Percentiles rank a stretch among this genome's conserved stretches.
These are phyloP conservation scores for Fusarium sp. DNA, from an alignment of 2,329 filamentous ascomycete genomes.

Conservation along the genomic window DNA sequence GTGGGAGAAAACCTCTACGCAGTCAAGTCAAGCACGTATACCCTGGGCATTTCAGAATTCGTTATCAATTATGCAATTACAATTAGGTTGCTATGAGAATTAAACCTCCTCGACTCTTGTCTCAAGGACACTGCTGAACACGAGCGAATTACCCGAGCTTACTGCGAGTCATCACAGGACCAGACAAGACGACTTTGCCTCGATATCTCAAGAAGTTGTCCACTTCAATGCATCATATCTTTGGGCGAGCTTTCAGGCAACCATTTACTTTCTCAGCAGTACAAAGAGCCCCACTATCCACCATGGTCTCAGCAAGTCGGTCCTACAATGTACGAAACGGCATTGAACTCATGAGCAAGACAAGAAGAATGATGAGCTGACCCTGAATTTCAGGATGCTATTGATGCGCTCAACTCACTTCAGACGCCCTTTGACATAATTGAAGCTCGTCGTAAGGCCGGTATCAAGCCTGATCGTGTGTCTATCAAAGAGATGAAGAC, in stretches of 20 bases:
- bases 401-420: constrained; percentile 87
- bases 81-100: not conserved
- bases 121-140: constrained; percentile 2
- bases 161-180: constrained; percentile 36
- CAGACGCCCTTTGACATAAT: constrained; percentile 89
- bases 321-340: constrained; percentile 53
- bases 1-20: constrained; percentile 6
- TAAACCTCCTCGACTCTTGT: not conserved
- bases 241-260: constrained; percentile 45
- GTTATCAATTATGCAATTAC: not conserved
- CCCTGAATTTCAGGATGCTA: constrained; percentile 75
- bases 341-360: not conserved
- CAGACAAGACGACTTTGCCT: constrained; percentile 16
- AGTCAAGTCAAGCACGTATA: not conserved
- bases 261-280: constrained; percentile 39
- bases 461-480: constrained; percentile 75
- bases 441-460: constrained; percentile 81
- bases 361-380: constrained; percentile 16
- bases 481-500: constrained; percentile 83
- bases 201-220: constrained; percentile 3
- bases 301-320: constrained; percentile 49
- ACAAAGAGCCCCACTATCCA: constrained; percentile 35
- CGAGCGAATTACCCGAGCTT: constrained; percentile 48
- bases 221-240: constrained; percentile 53
- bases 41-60: too few relatives aligned